Percentiles rank a stretch among this genome's conserved stretches.
Conservation (phyloP, 2,329 filamentous ascomycete species). For the Huntiella moniliformis region DNA sequence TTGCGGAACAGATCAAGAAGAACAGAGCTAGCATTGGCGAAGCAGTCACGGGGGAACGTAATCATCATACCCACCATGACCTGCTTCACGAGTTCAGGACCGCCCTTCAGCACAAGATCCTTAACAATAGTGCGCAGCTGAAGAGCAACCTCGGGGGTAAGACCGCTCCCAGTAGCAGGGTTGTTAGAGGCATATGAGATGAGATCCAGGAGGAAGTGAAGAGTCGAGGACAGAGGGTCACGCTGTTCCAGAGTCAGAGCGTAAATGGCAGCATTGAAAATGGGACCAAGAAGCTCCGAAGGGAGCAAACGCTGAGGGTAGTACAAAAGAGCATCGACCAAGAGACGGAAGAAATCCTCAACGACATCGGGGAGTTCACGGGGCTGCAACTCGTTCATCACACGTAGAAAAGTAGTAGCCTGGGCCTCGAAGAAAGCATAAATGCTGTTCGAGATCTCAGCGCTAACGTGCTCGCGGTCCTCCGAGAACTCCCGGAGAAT, state of each 20-base stretch:
- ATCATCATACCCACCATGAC: conserved; percentile 98
- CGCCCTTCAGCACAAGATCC: conserved; percentile 48
- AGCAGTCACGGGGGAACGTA: conserved; percentile 87
- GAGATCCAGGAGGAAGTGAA: conserved; percentile 85
- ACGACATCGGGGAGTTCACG: conserved; percentile 66
- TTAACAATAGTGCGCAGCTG: conserved; percentile 59
- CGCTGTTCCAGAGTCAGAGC: conserved; percentile 78
- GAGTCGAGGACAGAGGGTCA: conserved; percentile 73
- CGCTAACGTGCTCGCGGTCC: conserved; percentile 67
- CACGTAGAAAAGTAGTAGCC: conserved; percentile 71
- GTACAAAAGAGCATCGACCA: conserved; percentile 81
- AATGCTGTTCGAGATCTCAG: conserved; percentile 66
- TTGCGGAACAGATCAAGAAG: conserved; percentile 77
- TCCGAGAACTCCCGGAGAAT: conserved; percentile 92
- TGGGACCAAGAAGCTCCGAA: conserved; percentile 59
- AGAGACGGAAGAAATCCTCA: conserved; percentile 88
- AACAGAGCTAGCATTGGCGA: conserved; percentile 86
- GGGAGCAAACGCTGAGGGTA: conserved; percentile 71
- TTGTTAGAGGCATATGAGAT: conserved; percentile 73
- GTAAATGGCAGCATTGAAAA: conserved; percentile 73
- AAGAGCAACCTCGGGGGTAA: conserved; percentile 39
- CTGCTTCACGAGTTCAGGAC: conserved; percentile 66
- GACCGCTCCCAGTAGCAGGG: conserved; percentile 40
- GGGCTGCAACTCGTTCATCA: conserved; percentile 64
- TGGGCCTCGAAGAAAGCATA: conserved; percentile 93